A percentile compares a stretch with the other conserved stretches of the same genome.
Evolutionary conservation across 495 filamentous ascomycete genomes (phyloP).

Genomic region (Acidiella bohemica): DNA sequence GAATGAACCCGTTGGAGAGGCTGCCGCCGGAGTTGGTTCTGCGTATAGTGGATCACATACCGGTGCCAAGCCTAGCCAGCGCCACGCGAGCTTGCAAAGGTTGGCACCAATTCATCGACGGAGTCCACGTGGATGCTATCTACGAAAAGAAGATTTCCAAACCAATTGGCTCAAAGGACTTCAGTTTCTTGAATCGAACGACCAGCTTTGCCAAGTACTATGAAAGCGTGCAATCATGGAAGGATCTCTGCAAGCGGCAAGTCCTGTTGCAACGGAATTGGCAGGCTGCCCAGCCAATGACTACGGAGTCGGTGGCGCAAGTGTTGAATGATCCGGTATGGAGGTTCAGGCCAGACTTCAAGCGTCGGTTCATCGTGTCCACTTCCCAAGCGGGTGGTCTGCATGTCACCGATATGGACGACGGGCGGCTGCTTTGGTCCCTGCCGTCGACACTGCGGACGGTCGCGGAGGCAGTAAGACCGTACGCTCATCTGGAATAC

Average conservation of each 20-base stretch:
- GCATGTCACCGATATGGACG: constrained; percentile 17
- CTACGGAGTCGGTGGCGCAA: constrained; percentile 8
- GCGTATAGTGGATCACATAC: constrained; percentile 11
- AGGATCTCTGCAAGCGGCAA: constrained; percentile 17
- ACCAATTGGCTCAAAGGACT: constrained; percentile 3
- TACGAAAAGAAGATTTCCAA: constrained; percentile 6
- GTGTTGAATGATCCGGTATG: constrained; percentile 6
- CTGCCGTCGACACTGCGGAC: neutral
- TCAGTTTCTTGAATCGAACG: constrained; percentile 2
- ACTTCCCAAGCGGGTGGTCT: constrained; percentile 14
- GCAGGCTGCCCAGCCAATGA: constrained; percentile 4
- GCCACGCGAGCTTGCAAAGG: constrained; percentile 2
- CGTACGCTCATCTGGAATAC: constrained; percentile 19
- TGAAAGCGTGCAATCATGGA: constrained; percentile 8
- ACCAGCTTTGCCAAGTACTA: constrained; percentile 12
- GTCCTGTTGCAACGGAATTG: constrained; percentile 9
- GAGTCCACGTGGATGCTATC: constrained; percentile 12
- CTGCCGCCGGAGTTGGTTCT: constrained; percentile 17
- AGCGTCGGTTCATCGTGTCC: constrained; percentile 13
- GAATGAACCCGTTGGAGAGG: constrained; percentile 1
- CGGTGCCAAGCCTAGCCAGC: constrained; percentile 1
- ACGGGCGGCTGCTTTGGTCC: constrained; percentile 12
- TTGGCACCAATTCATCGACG: constrained; percentile 19
- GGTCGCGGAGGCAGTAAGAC: neutral
- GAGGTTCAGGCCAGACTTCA: constrained; percentile 19